Percentiles rank a stretch among this genome's conserved stretches.
Conservation (phyloP, 2,329 filamentous ascomycete species). For the Clarireedia sp. region DNA sequence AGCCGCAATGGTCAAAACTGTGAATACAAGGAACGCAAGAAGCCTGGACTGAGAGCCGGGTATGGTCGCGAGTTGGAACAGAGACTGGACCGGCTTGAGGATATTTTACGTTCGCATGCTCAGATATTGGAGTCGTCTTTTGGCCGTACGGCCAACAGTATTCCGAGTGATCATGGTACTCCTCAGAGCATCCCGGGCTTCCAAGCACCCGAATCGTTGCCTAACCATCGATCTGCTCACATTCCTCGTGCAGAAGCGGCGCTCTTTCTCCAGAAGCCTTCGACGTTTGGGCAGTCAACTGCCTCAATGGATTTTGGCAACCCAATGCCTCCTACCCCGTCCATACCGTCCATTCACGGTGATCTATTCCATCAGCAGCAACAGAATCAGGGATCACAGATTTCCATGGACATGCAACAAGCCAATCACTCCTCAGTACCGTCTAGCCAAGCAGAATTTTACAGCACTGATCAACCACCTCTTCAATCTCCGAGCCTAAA, state of each 20-base stretch:
- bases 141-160: conserved; percentile 23
- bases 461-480: conserved; percentile 29
- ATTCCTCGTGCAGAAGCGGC: conserved; percentile 48
- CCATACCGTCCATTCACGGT: conserved; percentile 34
- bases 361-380: conserved; percentile 41
- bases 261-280: conserved; percentile 54
- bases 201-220: conserved; percentile 38
- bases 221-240: conserved; percentile 22
- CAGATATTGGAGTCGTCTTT: conserved; percentile 57
- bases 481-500: conserved; percentile 52
- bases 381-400: conserved; percentile 4
- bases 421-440: conserved; percentile 18
- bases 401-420: conserved; percentile 26
- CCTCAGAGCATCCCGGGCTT: conserved; percentile 44
- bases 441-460: conserved; percentile 28
- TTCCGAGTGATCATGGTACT: conserved; percentile 50
- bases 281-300: conserved; percentile 39
- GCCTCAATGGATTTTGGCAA: conserved; percentile 43
- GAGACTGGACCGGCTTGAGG: conserved; percentile 61
- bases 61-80: conserved; percentile 69
- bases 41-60: conserved; percentile 53
- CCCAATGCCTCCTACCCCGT: conserved; percentile 37
- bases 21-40: conserved; percentile 63
- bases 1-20: conserved; percentile 53
- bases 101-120: conserved; percentile 56